These are phyloP conservation scores for Lagenidium giganteum DNA, from an alignment of 352 stramenopile species.

Conservation along the genomic window DNA sequence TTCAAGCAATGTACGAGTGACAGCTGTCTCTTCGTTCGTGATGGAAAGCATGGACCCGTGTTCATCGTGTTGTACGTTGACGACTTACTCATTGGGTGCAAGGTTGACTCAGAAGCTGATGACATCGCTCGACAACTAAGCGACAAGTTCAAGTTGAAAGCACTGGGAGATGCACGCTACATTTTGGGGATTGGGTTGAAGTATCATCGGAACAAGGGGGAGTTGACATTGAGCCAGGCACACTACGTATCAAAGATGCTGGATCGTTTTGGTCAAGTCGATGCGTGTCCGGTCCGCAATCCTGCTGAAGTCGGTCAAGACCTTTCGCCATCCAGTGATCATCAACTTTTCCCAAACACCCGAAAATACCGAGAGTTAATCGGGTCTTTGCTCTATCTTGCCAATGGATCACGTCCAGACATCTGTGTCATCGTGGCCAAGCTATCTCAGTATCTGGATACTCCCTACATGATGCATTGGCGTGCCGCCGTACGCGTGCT, in stretches of 20 bases:
- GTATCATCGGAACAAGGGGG: too few relatives aligned
- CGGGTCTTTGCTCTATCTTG: conserved; percentile 18
- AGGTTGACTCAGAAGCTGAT: conserved; percentile 1
- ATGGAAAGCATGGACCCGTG: too few relatives aligned
- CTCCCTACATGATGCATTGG: conserved; percentile 13
- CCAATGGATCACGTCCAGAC: conserved; percentile 15
- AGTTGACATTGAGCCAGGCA: too few relatives aligned
- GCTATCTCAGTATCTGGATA: conserved; percentile 11
- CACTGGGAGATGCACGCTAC: conserved; percentile 8
- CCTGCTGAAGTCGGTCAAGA: too few relatives aligned
- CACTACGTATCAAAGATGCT: too few relatives aligned
- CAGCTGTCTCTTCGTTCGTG: too few relatives aligned
- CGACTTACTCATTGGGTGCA: conserved; percentile 10
- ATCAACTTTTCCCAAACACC: too few relatives aligned
- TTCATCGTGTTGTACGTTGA: conserved; percentile 10
- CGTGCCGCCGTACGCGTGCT: conserved; percentile 10
- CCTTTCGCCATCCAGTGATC: too few relatives aligned
- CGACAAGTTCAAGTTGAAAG: conserved; percentile 7
- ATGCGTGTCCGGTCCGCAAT: too few relatives aligned
- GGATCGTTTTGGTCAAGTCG: too few relatives aligned
- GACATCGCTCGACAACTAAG: not conserved
- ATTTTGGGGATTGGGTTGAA: conserved; percentile 13
- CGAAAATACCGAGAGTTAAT: too few relatives aligned
- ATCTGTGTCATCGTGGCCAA: conserved; percentile 1
- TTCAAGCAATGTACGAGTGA: too few relatives aligned